Conservation (phyloP, 495 filamentous ascomycete species). For the Trichoderma asperelloides region DNA sequence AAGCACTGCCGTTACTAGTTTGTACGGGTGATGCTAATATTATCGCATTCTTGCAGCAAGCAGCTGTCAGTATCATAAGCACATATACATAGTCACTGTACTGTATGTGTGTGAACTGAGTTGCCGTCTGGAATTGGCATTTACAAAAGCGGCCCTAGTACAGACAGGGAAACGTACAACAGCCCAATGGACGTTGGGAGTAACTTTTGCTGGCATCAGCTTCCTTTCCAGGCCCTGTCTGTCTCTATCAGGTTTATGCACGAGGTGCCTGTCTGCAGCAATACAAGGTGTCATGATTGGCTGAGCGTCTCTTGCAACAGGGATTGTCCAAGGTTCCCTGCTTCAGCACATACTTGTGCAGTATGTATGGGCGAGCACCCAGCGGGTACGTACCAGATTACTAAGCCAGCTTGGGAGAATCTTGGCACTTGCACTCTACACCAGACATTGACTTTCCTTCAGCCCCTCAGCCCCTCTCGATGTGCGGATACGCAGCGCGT, state of each 20-base stretch:
- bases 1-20: too few relatives aligned
- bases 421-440: too few relatives aligned
- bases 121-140: too few relatives aligned
- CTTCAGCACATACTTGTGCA: not conserved
- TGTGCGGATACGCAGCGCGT: too few relatives aligned
- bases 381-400: not conserved
- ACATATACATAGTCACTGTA: too few relatives aligned
- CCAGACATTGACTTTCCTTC: not conserved
- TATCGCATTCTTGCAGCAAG: too few relatives aligned
- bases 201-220: not conserved
- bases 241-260: constrained; percentile 8
- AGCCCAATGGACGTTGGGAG: not conserved
- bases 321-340: not conserved
- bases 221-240: not conserved
- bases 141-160: not conserved
- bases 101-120: too few relatives aligned
- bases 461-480: not conserved
- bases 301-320: not conserved
- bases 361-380: not conserved
- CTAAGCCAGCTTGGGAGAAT: too few relatives aligned
- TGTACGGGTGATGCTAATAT: too few relatives aligned
- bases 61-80: too few relatives aligned
- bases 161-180: not conserved
- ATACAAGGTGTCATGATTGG: not conserved
- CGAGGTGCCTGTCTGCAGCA: constrained; percentile 2